These are phyloP conservation scores for Hibiscus syriacus DNA, from an alignment of 345 rosid genomes.

Conservation along the genomic window DNA sequence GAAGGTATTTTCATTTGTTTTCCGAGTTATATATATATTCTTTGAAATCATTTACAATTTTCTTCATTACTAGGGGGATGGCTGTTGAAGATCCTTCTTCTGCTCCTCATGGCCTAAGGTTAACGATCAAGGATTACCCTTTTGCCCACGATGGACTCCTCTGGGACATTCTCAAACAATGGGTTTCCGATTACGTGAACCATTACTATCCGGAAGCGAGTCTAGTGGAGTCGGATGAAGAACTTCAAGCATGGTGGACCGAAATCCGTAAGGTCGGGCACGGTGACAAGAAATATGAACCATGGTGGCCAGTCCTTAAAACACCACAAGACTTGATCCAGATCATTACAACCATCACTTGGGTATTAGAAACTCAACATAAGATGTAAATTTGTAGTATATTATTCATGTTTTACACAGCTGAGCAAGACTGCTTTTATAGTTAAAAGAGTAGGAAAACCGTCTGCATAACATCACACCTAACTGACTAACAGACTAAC, in stretches of 20 bases:
- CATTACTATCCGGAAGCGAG: not conserved
- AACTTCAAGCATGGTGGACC: not conserved
- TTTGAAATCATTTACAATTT: not conserved
- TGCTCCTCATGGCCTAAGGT: constrained; percentile 42
- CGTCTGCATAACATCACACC: too few relatives aligned
- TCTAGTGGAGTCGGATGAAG: not conserved
- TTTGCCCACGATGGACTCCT: constrained; percentile 49
- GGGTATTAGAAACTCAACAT: too few relatives aligned
- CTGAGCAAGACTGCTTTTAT: too few relatives aligned
- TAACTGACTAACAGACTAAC: too few relatives aligned
- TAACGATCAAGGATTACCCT: constrained; percentile 49
- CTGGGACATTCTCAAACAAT: constrained; percentile 35
- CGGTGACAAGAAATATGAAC: not conserved
- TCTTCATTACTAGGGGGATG: constrained; percentile 34
- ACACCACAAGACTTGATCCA: too few relatives aligned
- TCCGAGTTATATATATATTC: not conserved
- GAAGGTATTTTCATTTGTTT: not conserved
- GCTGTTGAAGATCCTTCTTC: constrained; percentile 43
- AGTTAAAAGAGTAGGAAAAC: too few relatives aligned
- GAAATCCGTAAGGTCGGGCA: not conserved
- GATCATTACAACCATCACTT: too few relatives aligned
- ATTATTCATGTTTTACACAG: too few relatives aligned
- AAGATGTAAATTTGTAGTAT: too few relatives aligned
- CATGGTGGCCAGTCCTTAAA: not conserved
- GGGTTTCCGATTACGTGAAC: not conserved